Evolutionary conservation across 306 rosid genomes (phyloP).

Genomic region (Biancaea sappan): DNA sequence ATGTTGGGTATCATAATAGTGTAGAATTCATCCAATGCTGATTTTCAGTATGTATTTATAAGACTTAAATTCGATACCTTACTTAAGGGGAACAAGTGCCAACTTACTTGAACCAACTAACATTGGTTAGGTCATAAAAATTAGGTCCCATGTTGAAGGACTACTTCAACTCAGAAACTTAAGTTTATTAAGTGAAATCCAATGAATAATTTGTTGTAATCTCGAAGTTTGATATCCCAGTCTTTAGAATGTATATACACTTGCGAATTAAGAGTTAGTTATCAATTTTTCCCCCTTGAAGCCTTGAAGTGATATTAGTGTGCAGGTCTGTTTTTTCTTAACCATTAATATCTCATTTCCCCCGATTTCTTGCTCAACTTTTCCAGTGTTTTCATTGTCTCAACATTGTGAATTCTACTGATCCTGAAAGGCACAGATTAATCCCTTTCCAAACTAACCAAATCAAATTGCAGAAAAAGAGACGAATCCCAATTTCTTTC

Average conservation of each 20-base stretch:
- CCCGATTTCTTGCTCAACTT: neutral
- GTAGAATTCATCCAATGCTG: too few relatives aligned
- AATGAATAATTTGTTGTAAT: neutral
- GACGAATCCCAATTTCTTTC: slow-evolving; percentile 28
- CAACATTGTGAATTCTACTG: neutral
- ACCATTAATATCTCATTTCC: neutral
- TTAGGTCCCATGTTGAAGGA: too few relatives aligned
- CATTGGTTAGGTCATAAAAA: too few relatives aligned
- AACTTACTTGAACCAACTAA: too few relatives aligned
- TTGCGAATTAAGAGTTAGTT: neutral
- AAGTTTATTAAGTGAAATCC: neutral
- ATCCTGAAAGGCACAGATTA: neutral
- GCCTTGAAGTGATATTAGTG: neutral
- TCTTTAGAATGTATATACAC: too few relatives aligned
- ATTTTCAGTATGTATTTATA: too few relatives aligned
- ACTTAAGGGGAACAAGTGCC: too few relatives aligned
- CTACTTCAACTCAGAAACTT: neutral
- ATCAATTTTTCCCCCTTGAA: neutral
- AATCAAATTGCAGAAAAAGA: slow-evolving; percentile 46
- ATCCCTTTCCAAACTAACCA: slow-evolving; percentile 12
- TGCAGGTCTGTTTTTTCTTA: too few relatives aligned
- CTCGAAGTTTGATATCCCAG: neutral
- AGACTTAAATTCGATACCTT: too few relatives aligned
- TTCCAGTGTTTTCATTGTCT: neutral
- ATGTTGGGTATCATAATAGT: too few relatives aligned